phyloP scores from a whole-genome alignment of 139 green algal genomes.

The Desmodesmus armatus region DNA sequence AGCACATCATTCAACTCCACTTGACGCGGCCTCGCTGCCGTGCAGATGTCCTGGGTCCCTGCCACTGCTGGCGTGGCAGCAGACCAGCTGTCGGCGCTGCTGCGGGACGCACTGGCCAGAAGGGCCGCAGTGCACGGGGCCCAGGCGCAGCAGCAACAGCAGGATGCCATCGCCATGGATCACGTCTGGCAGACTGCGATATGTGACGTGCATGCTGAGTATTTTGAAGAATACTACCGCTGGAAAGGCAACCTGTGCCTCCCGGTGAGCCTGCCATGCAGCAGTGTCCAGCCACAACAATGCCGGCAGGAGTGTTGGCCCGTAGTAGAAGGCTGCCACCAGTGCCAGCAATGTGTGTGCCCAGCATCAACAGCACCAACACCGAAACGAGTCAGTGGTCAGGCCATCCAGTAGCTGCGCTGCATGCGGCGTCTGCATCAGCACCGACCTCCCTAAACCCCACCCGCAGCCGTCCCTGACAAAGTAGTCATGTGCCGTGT shows the following conservation, averaged over 20 bases:
- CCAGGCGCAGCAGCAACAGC: background rate
- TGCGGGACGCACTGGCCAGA: conserved; percentile 26
- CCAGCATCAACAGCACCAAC: no score
- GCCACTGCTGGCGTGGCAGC: conserved; percentile 26
- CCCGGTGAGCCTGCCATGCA: background rate
- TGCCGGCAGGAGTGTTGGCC: no score
- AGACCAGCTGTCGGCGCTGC: conserved; percentile 12
- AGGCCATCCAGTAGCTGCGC: no score
- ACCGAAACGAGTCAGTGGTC: no score
- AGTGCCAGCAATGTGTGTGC: no score
- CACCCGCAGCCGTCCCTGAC: no score
- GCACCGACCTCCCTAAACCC: no score
- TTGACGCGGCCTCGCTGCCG: background rate
- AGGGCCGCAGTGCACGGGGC: no score
- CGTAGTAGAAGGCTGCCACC: no score
- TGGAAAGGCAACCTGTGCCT: conserved; percentile 3
- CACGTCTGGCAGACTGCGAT: background rate
- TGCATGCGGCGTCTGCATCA: no score
- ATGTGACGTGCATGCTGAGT: conserved; percentile 8
- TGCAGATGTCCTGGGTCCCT: conserved; percentile 11
- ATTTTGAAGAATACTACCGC: conserved; percentile 24
- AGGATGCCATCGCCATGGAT: background rate
- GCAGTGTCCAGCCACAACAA: no score
- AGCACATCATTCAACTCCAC: background rate
- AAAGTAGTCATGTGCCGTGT: no score